These are phyloP conservation scores for Diddensiella caesifluorescens DNA, from an alignment of 805 yeast genomes.

Conservation along the genomic window DNA sequence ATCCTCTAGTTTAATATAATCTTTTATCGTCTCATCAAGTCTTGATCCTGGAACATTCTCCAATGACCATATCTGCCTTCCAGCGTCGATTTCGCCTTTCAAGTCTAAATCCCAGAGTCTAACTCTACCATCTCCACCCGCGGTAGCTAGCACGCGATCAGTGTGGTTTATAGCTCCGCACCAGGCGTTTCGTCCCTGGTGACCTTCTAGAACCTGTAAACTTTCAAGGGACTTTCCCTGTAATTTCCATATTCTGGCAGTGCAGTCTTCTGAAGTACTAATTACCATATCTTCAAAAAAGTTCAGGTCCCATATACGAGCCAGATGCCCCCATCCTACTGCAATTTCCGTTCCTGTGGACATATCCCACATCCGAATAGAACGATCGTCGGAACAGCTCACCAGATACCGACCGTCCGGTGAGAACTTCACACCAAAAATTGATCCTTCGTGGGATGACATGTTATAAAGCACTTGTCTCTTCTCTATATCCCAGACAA, in stretches of 20 bases:
- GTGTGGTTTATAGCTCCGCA: constrained; percentile 51
- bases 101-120: constrained; percentile 47
- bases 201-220: constrained; percentile 54
- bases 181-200: constrained; percentile 87
- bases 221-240: constrained; percentile 36
- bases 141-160: constrained; percentile 59
- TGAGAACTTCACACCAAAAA: constrained; percentile 71
- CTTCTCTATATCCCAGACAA: constrained; percentile 56
- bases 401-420: constrained; percentile 49
- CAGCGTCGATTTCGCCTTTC: not conserved
- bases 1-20: constrained; percentile 45
- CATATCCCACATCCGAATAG: constrained; percentile 71
- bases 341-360: constrained; percentile 53
- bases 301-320: constrained; percentile 82
- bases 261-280: constrained; percentile 82
- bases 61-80: constrained; percentile 1
- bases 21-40: constrained; percentile 56
- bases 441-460: constrained; percentile 83
- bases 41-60: constrained; percentile 2
- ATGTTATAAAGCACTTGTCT: constrained; percentile 47
- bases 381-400: constrained; percentile 92
- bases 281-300: constrained; percentile 48
- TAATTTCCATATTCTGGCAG: constrained; percentile 72
- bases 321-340: constrained; percentile 94
- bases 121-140: constrained; percentile 91